Evolutionary conservation across 2,329 filamentous ascomycete species (phyloP), one percentile per base, ranked within the genome.

Genomic region (Corynespora cassiicola): DNA sequence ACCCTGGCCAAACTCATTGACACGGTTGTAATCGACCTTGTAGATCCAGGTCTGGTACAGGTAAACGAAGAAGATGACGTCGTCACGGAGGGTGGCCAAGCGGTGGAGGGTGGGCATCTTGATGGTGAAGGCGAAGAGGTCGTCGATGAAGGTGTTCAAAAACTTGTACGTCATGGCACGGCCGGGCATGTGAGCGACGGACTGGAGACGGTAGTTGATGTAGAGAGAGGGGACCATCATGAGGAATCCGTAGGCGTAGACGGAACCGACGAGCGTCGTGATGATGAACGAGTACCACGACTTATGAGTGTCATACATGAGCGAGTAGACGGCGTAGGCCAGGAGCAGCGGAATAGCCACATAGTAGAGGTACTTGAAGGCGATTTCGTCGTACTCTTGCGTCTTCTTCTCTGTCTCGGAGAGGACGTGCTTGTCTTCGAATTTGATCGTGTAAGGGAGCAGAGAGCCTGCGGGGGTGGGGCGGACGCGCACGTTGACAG

Each of bases 151-250:
- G 5, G 94, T 97, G 75, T 97, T 96, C 52, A 97, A 76, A 73
- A 96, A 96, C 75, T 97, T 96, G 81, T 96, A 96, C 68, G 86
- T 92, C 90, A 99, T 94, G 31, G 94, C 90, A 74, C 90, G 92
- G 54, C 80, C 89, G 1, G 94, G 91, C 92, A 99, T 96, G 73
- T 99, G 94, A 8, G 94, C 94, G 21, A 97, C 89, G 54, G 75
- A 80, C 68, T 82, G 96, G 54, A 99, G 82, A 9, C 92, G 86
- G 77, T 99, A 99, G 79, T 99, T 99, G 82, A 99, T 99, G 76
- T 97, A 99, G 21, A 99, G 78, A 43, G 85, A 87, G 10, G 94
- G 94, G 7, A 99, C 87, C 94, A 99, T 99, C 90, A 99, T 96
- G 46, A 99, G 75, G 79, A 99, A 99, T 4, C 94, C 94, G 66